phyloP scores from a whole-genome alignment of 2,329 filamentous ascomycete genomes.

The Thielaviopsis euricoi region DNA sequence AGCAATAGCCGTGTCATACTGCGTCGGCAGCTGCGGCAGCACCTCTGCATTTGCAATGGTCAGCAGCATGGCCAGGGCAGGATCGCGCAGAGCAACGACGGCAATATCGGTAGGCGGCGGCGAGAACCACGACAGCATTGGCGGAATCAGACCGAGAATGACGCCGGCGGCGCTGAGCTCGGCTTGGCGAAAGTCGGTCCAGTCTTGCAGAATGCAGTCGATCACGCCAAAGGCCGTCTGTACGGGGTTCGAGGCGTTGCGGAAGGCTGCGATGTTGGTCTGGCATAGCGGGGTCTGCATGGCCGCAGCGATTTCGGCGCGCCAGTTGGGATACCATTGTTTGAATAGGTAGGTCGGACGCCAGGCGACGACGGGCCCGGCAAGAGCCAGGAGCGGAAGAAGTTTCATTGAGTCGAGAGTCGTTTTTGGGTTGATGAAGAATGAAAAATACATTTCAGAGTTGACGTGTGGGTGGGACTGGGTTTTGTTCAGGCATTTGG shows the following conservation, averaged over 20 bases:
- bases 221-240: background rate
- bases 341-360: background rate
- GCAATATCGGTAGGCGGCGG: background rate
- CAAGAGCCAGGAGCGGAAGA: background rate
- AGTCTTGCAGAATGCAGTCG: background rate
- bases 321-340: background rate
- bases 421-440: background rate
- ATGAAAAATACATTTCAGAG: too few relatives aligned
- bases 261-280: background rate
- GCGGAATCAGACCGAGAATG: conserved; percentile 1
- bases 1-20: background rate
- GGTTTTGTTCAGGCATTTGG: too few relatives aligned
- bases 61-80: background rate
- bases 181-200: background rate
- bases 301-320: background rate
- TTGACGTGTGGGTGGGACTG: too few relatives aligned
- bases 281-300: background rate
- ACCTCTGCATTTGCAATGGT: conserved; percentile 1
- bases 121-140: background rate
- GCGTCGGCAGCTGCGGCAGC: background rate
- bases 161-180: conserved; percentile 1
- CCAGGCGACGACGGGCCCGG: background rate
- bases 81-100: background rate
- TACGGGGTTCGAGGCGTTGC: background rate
- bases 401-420: background rate